Evolutionary conservation across 2,329 filamentous ascomycete species (phyloP).

Genomic region (Neopestalotiopsis sp.): DNA sequence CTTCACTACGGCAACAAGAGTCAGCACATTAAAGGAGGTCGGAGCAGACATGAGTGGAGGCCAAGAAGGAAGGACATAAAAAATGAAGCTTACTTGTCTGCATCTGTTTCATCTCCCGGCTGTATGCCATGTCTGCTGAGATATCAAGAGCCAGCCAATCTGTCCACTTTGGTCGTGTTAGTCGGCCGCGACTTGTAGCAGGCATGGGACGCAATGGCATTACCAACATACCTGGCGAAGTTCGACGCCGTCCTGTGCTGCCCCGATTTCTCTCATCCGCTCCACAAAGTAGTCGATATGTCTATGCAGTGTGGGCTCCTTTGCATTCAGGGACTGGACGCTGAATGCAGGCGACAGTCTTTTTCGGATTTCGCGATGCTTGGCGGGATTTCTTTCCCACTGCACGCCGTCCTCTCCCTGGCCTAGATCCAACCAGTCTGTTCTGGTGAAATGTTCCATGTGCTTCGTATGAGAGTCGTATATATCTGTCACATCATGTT

Average conservation of each 20-base stretch:
- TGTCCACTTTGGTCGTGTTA: slow-evolving; percentile 23
- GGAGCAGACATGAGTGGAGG: neutral
- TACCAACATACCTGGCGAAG: slow-evolving; percentile 4
- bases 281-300: slow-evolving; percentile 22
- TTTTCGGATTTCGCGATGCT: slow-evolving; percentile 21
- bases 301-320: slow-evolving; percentile 18
- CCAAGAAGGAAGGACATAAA: neutral
- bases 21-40: neutral
- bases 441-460: slow-evolving; percentile 18
- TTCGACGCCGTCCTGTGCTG: slow-evolving; percentile 19
- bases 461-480: slow-evolving; percentile 12
- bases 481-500: slow-evolving; percentile 17
- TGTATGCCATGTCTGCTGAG: slow-evolving; percentile 31
- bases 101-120: slow-evolving; percentile 25
- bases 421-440: slow-evolving; percentile 7
- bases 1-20: slow-evolving; percentile 19
- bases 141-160: slow-evolving; percentile 31
- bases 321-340: slow-evolving; percentile 14
- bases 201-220: neutral
- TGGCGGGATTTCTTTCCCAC: slow-evolving; percentile 20
- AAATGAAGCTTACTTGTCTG: slow-evolving; percentile 21
- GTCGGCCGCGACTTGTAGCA: neutral
- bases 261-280: slow-evolving; percentile 18
- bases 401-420: slow-evolving; percentile 18
- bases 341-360: slow-evolving; percentile 21